phyloP scores from a whole-genome alignment of 345 rosid species.

The Carallia brachiata region DNA sequence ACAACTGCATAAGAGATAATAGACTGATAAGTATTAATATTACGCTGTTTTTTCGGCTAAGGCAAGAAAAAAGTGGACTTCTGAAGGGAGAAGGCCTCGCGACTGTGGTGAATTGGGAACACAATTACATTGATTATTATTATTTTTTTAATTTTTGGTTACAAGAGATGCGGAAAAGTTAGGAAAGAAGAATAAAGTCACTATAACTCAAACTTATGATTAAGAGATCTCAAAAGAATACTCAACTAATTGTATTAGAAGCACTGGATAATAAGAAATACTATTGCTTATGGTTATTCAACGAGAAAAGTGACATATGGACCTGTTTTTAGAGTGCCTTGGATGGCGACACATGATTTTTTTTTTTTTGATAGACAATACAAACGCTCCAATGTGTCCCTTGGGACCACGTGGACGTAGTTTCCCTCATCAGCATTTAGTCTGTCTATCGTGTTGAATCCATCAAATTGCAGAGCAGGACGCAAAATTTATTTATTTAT shows the following conservation, averaged over 20 bases:
- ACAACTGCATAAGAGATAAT: neutral
- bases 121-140: too few relatives aligned
- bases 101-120: neutral
- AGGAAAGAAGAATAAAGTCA: too few relatives aligned
- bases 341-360: neutral
- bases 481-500: too few relatives aligned
- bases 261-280: too few relatives aligned
- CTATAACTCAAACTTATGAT: too few relatives aligned
- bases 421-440: neutral
- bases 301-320: neutral
- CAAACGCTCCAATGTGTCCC: neutral
- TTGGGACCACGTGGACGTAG: conserved; percentile 7
- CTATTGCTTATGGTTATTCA: neutral
- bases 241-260: too few relatives aligned
- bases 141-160: too few relatives aligned
- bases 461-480: too few relatives aligned
- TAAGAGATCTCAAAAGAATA: too few relatives aligned
- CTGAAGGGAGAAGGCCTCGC: too few relatives aligned
- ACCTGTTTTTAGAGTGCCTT: neutral
- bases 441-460: neutral
- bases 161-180: too few relatives aligned
- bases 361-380: neutral
- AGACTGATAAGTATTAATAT: neutral
- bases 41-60: conserved; percentile 22
- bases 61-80: neutral